Conservation (phyloP, 192 early-diverging fungal genomes). For the Spinellus fusiger region DNA sequence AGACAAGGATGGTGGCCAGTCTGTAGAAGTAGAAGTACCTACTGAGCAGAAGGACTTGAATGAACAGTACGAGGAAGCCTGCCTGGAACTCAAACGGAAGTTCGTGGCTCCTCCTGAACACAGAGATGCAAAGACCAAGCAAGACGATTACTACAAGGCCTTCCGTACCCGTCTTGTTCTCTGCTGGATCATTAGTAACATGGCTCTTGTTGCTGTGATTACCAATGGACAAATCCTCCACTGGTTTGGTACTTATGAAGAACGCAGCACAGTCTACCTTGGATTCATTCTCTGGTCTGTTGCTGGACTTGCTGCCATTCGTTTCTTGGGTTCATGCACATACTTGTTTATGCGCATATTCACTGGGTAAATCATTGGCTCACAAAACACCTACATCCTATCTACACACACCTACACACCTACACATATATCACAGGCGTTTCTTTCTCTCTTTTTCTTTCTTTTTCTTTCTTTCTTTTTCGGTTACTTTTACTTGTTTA, state of each 20-base stretch:
- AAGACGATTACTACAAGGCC: conserved; percentile 71
- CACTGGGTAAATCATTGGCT: conserved; percentile 39
- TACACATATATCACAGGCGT: not conserved
- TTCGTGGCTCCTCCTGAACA: conserved; percentile 38
- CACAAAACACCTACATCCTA: too few species aligned
- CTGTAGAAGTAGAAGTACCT: conserved; percentile 71
- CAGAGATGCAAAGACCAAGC: conserved; percentile 55
- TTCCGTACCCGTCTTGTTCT: conserved; percentile 76
- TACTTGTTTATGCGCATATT: conserved; percentile 61
- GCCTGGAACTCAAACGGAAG: conserved; percentile 44
- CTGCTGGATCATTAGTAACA: conserved; percentile 73
- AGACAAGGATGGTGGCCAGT: conserved; percentile 58
- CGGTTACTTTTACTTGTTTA: conserved; percentile 1
- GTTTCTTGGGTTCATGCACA: conserved; percentile 60
- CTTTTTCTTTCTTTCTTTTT: not conserved
- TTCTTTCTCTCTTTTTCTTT: conserved; percentile 1
- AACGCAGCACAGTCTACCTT: conserved; percentile 41
- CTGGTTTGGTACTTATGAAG: conserved; percentile 25
- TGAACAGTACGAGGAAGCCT: conserved; percentile 69
- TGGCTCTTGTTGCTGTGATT: conserved; percentile 56
- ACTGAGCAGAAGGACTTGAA: conserved; percentile 76
- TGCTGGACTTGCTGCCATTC: conserved; percentile 52
- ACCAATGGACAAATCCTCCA: conserved; percentile 40
- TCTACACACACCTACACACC: not conserved
- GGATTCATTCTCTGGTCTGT: conserved; percentile 76